A percentile compares a stretch with the other conserved stretches of the same genome.
Evolutionary conservation across 2,329 filamentous ascomycete genomes (phyloP).

Genomic region (Bipolaris zeicola): DNA sequence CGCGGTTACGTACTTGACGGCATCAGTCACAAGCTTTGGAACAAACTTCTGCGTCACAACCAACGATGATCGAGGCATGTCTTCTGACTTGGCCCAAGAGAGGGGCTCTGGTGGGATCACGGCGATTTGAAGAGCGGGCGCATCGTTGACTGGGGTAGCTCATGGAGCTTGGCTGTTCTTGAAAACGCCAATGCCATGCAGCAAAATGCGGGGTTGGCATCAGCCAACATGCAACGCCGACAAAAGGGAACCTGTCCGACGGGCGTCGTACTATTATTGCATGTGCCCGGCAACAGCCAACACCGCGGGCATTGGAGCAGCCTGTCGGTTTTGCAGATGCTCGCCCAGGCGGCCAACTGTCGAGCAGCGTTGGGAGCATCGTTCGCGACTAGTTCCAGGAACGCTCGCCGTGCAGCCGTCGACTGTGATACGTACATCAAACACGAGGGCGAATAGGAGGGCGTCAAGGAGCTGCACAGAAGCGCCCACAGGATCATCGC

Average conservation of each 20-base stretch:
- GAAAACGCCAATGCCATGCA: constrained; percentile 37
- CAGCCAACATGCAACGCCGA: constrained; percentile 24
- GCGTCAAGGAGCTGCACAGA: constrained; percentile 19
- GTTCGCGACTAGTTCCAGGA: constrained; percentile 35
- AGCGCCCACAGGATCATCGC: constrained; percentile 26
- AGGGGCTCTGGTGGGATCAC: background rate
- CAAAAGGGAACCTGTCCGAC: constrained; percentile 17
- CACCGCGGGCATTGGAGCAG: constrained; percentile 25
- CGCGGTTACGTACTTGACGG: background rate
- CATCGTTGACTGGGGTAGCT: constrained; percentile 31
- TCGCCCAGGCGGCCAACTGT: constrained; percentile 1
- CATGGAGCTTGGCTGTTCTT: constrained; percentile 34
- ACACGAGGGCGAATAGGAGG: constrained; percentile 24
- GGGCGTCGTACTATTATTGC: constrained; percentile 33
- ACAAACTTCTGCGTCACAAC: constrained; percentile 1
- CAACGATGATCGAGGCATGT: constrained; percentile 1
- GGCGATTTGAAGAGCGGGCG: constrained; percentile 22
- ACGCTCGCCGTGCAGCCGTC: constrained; percentile 24
- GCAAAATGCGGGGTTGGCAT: constrained; percentile 45
- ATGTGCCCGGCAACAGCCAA: constrained; percentile 26
- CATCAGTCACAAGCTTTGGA: background rate
- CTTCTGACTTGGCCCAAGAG: constrained; percentile 5
- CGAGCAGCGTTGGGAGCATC: constrained; percentile 20
- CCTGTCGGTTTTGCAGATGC: constrained; percentile 12
- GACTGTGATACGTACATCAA: constrained; percentile 13